A percentile compares a stretch with the other conserved stretches of the same genome.
These are phyloP conservation scores for Colletotrichum incanum DNA, from an alignment of 2,329 filamentous ascomycete species.

Conservation along the genomic window DNA sequence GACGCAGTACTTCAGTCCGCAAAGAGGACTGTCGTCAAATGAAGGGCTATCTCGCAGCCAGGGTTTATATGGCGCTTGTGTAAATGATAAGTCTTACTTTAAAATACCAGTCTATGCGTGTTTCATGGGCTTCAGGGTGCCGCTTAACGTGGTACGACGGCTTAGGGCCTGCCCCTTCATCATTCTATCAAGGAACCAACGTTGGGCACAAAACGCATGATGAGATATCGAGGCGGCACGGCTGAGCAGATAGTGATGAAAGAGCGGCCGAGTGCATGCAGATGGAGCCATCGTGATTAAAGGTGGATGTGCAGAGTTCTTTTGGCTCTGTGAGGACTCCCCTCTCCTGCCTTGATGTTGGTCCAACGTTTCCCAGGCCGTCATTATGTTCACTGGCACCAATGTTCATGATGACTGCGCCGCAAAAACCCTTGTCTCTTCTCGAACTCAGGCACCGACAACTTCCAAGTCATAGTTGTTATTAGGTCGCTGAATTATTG, in stretches of 20 bases:
- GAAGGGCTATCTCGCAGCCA: no score
- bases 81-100: no score
- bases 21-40: no score
- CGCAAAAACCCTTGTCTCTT: no score
- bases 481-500: no score
- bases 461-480: no score
- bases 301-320: background rate
- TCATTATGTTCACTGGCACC: no score
- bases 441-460: no score
- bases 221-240: background rate
- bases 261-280: background rate
- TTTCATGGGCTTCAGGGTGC: background rate
- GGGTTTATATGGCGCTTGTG: no score
- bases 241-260: background rate
- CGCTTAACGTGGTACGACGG: background rate
- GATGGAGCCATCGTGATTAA: background rate
- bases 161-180: background rate
- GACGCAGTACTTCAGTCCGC: no score
- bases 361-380: no score
- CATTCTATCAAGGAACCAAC: background rate
- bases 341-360: background rate
- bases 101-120: accelerated
- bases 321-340: background rate
- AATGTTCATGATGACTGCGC: no score
- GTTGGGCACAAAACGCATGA: background rate